Percentiles rank a stretch among this genome's conserved stretches.
Evolutionary conservation across 257 asterid genomes (phyloP).

Genomic region (Capsicum chinense): DNA sequence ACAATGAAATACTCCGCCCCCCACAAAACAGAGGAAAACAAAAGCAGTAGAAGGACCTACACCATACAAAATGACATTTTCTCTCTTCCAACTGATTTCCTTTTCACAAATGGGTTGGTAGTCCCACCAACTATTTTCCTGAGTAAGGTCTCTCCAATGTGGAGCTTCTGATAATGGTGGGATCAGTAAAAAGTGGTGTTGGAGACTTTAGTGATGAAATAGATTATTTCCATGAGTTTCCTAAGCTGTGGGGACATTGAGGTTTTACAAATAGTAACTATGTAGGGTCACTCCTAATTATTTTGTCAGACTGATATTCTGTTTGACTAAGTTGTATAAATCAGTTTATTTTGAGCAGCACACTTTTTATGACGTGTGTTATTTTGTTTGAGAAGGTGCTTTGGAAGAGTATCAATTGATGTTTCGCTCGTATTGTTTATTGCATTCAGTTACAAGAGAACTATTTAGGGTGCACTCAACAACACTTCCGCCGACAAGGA

Average conservation of each 20-base stretch:
- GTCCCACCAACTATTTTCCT: constrained; percentile 31
- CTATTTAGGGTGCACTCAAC: background rate
- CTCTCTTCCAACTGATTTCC: background rate
- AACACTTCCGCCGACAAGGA: no score
- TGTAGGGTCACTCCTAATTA: background rate
- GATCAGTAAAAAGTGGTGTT: constrained; percentile 49
- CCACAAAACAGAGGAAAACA: background rate
- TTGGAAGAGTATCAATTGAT: no score
- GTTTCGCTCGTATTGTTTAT: no score
- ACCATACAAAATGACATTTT: background rate
- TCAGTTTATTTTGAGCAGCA: no score
- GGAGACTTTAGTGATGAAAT: constrained; percentile 54
- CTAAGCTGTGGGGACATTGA: constrained; percentile 38
- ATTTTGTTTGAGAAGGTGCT: no score
- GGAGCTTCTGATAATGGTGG: constrained; percentile 42
- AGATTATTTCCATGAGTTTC: constrained; percentile 42
- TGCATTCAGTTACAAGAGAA: no score
- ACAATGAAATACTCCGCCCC: no score
- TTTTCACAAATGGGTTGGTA: background rate
- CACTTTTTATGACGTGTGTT: no score
- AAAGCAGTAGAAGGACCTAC: background rate
- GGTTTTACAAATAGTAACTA: constrained; percentile 1
- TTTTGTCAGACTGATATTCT: no score
- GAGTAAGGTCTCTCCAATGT: background rate
- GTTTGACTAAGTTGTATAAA: no score